A percentile compares a stretch with the other conserved stretches of the same genome.
Conservation (phyloP, 208 protist genomes). For the Leishmania turanica region DNA sequence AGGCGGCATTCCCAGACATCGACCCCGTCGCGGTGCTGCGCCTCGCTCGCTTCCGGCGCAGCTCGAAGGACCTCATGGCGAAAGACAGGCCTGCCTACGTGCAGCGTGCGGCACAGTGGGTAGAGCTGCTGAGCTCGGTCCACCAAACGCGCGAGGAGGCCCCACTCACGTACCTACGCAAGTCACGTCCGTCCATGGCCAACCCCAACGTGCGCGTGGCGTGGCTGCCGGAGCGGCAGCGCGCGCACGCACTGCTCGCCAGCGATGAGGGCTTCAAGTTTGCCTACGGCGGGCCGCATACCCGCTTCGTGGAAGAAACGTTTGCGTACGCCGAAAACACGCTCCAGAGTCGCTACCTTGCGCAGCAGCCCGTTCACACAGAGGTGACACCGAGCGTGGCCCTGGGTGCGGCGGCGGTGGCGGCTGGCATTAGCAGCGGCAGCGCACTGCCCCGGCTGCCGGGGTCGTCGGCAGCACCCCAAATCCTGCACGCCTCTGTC, state of each 20-base stretch:
- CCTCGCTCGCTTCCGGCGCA: constrained; percentile 68
- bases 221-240: constrained; percentile 60
- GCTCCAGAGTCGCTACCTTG: constrained; percentile 68
- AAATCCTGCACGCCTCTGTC: constrained; percentile 58
- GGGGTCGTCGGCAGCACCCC: constrained; percentile 9
- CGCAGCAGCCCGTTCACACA: constrained; percentile 69
- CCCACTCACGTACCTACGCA: constrained; percentile 85
- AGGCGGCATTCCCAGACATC: constrained; percentile 67
- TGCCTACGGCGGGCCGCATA: constrained; percentile 42
- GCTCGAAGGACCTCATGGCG: constrained; percentile 69
- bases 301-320: constrained; percentile 79
- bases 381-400: constrained; percentile 56
- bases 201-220: constrained; percentile 84
- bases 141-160: constrained; percentile 61
- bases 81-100: constrained; percentile 71
- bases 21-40: constrained; percentile 67
- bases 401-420: constrained; percentile 6
- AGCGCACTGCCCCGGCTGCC: background rate
- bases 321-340: constrained; percentile 76
- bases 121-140: constrained; percentile 67
- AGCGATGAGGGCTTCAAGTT: constrained; percentile 79
- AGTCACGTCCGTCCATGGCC: constrained; percentile 70
- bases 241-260: constrained; percentile 59
- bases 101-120: constrained; percentile 66
- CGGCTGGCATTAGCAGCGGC: constrained; percentile 12